Base-by-base conservation (phyloP, 129 eudicot genomes). In the Centella asiatica region DNA sequence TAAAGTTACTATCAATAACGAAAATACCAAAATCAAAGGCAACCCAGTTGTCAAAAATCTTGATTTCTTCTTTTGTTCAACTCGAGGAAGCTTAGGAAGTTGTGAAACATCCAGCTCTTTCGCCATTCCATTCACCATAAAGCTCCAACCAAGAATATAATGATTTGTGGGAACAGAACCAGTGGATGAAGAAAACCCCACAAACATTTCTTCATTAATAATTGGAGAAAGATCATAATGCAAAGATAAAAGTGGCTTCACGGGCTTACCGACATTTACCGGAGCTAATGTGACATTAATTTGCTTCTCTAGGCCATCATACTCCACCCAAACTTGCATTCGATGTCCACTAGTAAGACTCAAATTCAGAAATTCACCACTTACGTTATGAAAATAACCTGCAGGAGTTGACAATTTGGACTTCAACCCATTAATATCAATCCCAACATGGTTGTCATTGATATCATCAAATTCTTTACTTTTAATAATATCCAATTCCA, bases 401-500 rank as follows among this genome's bases (percentile, higher is more conserved):
- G 89, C 77, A 11, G 72, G 25, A 0, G 81, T 65, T 17, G 89
- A 68, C 10, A 42, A 32, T 31, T 74, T 67, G 7, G 94, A 84
- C 3, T 12, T 65, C 78, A 88, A 60, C 32, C 74, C 57, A 56
- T 88, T 79, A 18, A 85, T 47, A 20, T 88, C 73, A 3, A 88
- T 72, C 6, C 89, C 93, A 26, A 87, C 79, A 26, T 87, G 95
- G 58, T 87, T 87, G 20, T 84, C 82, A 44, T 84, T 64, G 1
- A 84, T 76, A 33, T 88, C 94, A 0, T 68, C 62, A 48, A 88
- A 79, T 18, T 78, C 86, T 13, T 72, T 64, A 29, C 82, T 81
- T 56, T 74, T 80, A 14, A 85, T 88, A 0, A 89, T 90, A 23
- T 86, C 97, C 40, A 90, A 79, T 48, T 90, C 97, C 1, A 90